A percentile compares a stretch with the other conserved stretches of the same genome.
These are phyloP conservation scores for Aspergillus bombycis DNA, from an alignment of 2,329 filamentous ascomycete genomes.

Conservation along the genomic window DNA sequence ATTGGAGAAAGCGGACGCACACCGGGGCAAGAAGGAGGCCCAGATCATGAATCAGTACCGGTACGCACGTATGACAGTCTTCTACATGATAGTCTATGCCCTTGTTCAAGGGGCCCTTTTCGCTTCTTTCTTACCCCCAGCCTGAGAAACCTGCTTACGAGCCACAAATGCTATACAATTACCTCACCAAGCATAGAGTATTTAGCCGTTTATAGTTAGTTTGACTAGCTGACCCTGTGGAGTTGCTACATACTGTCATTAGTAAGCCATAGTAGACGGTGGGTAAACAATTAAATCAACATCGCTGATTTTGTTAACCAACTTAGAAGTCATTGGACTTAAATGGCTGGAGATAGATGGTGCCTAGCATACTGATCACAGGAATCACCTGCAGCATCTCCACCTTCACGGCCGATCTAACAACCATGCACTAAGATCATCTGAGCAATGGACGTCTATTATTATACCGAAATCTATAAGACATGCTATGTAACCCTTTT, in stretches of 20 bases:
- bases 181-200: not conserved
- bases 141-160: not conserved
- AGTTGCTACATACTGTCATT: not conserved
- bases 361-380: not conserved
- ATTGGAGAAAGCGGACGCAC: not conserved
- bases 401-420: not conserved
- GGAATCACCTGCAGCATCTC: not conserved
- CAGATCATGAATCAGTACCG: not conserved
- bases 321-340: not conserved
- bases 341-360: not conserved
- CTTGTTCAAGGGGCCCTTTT: constrained; percentile 11
- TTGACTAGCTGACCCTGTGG: not conserved
- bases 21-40: not conserved
- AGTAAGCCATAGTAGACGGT: not conserved
- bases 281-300: not conserved
- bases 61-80: not conserved
- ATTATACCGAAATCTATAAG: not conserved
- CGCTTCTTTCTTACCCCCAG: constrained; percentile 15
- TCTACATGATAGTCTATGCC: constrained; percentile 12
- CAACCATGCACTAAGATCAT: not conserved
- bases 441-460: not conserved
- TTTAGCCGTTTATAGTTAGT: not conserved
- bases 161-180: not conserved
- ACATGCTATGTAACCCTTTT: not conserved
- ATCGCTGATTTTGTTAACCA: not conserved